These are phyloP conservation scores for Didymosphaeria variabile DNA, from an alignment of 2,329 filamentous ascomycete species.

Conservation along the genomic window DNA sequence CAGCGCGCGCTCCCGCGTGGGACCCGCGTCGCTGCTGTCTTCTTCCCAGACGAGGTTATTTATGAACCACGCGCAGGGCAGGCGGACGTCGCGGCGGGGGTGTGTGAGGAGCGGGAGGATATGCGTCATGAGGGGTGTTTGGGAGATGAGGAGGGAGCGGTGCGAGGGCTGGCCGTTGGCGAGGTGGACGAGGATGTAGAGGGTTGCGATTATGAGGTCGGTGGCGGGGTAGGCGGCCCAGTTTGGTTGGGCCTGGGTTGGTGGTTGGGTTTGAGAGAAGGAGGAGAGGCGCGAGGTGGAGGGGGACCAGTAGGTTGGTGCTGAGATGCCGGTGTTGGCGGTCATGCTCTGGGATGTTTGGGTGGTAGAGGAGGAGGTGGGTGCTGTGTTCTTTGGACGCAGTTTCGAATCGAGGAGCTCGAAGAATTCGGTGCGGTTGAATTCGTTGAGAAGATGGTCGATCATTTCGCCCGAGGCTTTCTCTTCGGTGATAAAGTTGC, in stretches of 20 bases:
- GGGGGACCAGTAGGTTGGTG: constrained; percentile 56
- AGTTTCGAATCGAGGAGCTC: constrained; percentile 83
- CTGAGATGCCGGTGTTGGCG: background rate
- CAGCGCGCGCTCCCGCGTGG: constrained; percentile 71
- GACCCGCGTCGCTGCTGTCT: constrained; percentile 71
- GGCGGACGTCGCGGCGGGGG: constrained; percentile 75
- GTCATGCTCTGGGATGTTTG: constrained; percentile 20
- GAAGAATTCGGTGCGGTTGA: constrained; percentile 82
- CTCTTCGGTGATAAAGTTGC: constrained; percentile 81
- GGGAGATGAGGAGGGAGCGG: constrained; percentile 71
- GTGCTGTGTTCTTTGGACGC: constrained; percentile 55
- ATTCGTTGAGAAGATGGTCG: constrained; percentile 78
- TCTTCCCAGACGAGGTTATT: constrained; percentile 88
- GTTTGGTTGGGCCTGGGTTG: constrained; percentile 55
- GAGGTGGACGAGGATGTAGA: constrained; percentile 87
- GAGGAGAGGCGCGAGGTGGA: constrained; percentile 69
- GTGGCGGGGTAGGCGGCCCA: constrained; percentile 43
- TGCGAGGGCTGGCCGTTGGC: constrained; percentile 83
- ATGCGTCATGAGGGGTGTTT: constrained; percentile 77
- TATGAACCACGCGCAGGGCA: constrained; percentile 82
- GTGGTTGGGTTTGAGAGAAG: constrained; percentile 19
- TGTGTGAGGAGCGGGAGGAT: constrained; percentile 78
- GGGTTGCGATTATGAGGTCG: constrained; percentile 79
- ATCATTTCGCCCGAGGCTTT: constrained; percentile 73
- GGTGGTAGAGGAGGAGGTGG: constrained; percentile 20